phyloP scores from a whole-genome alignment of 345 rosid species.

The Sonneratia caseolaris region DNA sequence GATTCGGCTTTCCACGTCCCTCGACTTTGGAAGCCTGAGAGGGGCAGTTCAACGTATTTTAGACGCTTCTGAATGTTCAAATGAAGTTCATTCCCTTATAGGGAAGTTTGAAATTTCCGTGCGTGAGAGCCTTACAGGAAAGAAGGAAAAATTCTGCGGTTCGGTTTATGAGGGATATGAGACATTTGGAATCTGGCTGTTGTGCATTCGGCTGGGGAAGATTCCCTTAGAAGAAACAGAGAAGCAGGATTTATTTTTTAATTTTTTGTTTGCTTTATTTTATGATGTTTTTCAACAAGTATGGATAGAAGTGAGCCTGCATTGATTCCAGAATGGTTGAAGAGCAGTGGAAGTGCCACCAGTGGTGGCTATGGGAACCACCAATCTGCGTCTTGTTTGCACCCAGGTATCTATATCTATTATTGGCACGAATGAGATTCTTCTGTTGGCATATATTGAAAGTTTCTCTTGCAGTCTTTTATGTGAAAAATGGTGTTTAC shows the following conservation, averaged over 20 bases:
- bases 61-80: background rate
- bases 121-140: background rate
- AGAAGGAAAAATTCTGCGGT: background rate
- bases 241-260: background rate
- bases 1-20: background rate
- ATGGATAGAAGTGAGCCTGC: conserved; percentile 63
- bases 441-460: background rate
- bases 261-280: conserved; percentile 1
- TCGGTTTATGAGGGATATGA: background rate
- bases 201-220: background rate
- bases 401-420: conserved; percentile 26
- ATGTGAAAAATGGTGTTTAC: background rate
- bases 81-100: background rate
- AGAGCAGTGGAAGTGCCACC: conserved; percentile 32
- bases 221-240: background rate
- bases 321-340: conserved; percentile 57
- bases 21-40: too few species aligned
- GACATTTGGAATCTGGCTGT: background rate
- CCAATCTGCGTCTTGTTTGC: conserved; percentile 26
- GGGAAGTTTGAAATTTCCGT: background rate
- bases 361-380: conserved; percentile 39
- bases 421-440: background rate
- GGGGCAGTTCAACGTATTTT: too few species aligned
- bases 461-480: background rate
- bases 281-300: conserved; percentile 27